phyloP scores from a whole-genome alignment of 2,329 filamentous ascomycete species.

The Colletotrichum gloeosporioides region DNA sequence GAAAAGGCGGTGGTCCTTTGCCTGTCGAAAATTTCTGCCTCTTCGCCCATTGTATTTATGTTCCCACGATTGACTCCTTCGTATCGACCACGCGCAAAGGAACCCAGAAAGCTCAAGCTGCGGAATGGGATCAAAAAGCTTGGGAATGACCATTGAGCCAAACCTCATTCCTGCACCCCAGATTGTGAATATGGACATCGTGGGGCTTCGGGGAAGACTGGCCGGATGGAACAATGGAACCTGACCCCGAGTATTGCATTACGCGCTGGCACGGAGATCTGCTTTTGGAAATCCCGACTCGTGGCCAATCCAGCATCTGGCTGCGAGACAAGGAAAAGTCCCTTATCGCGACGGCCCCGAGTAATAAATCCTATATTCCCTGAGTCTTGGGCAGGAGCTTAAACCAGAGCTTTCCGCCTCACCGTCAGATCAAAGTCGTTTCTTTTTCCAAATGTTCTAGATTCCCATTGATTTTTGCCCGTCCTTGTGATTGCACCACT shows the following conservation, averaged over 20 bases:
- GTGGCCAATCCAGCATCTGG: neutral
- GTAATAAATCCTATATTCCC: neutral
- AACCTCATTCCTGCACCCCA: neutral
- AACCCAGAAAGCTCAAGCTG: neutral
- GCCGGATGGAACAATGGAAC: conserved; percentile 7
- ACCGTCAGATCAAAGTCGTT: neutral
- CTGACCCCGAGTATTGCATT: conserved; percentile 5
- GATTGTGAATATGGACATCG: neutral
- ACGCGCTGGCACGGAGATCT: neutral
- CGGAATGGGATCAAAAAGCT: neutral
- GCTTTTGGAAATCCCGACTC: neutral
- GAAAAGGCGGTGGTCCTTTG: neutral
- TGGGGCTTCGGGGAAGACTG: neutral
- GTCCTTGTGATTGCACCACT: neutral
- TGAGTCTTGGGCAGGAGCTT: neutral
- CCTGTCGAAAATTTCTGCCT: accelerated
- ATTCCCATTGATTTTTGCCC: neutral
- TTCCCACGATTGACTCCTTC: neutral
- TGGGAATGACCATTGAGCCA: neutral
- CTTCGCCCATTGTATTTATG: neutral
- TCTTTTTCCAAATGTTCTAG: neutral
- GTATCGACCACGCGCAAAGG: neutral
- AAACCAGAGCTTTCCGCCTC: neutral
- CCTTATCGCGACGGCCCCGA: neutral
- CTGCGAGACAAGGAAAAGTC: neutral